Evolutionary conservation across 768 basidiomycete genomes (phyloP), one percentile per base, ranked within the genome.

Genomic region (Pleurotus cornucopiae): DNA sequence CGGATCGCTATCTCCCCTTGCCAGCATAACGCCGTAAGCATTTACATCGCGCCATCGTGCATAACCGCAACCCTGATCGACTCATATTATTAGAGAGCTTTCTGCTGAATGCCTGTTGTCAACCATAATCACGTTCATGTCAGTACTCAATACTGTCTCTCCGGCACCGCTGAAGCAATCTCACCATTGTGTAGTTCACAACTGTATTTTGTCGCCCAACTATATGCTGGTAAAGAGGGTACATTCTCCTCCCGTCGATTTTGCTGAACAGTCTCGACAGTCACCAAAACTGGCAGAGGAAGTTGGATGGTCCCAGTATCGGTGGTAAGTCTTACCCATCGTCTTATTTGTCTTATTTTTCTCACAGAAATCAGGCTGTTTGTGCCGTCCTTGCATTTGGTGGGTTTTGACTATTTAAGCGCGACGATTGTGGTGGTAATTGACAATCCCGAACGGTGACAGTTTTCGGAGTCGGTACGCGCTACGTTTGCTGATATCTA

Each of bases 91-190:
- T 54, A 75, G 73, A n/a, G 73, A 70, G 58, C 61, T 76, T 7
- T 69, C 71, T 6, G 68, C 69, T 25, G 77, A 79, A 62, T 78
- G 77, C 52, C 64, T 78, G 14, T 60, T 76, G 12, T 72, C 76
- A 1, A 70, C 75, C 2, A 58, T 73, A 26, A 75, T 78, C 39
- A 77, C 76, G 6, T 69, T 75, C 57, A 77, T 71, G 76, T 77
- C 41, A 23, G 71, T 7, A 18, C 54, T 77, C 44, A 23, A 70
- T 11, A 18, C 54, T 20, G 18, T 34, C n/a, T 26, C 13, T 21
- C 18, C 38, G 3, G 11, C 51, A 26, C n/a, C 18, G 30, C 7
- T 34, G 30, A 9, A 34, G 1, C 7, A 34, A 34, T 4, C 30
- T 34, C 30, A 34, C 30, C 9, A 38, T 23, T 18, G 18, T 39